Percentiles rank a stretch among this genome's conserved stretches.
phyloP scores from a whole-genome alignment of 257 asterid species.

The Eucommia ulmoides region DNA sequence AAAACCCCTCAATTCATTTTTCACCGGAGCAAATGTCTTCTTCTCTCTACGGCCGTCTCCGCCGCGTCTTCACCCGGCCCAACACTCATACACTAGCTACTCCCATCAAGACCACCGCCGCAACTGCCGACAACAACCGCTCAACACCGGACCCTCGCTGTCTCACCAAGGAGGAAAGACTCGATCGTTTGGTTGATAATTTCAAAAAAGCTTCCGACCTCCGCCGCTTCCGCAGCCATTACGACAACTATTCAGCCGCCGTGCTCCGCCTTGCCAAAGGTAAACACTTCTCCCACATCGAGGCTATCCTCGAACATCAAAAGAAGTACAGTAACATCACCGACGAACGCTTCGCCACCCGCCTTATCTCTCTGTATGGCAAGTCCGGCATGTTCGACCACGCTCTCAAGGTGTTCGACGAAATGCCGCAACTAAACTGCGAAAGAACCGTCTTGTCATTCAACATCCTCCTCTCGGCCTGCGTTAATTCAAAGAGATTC shows the following conservation, averaged over 20 bases:
- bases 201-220: slow-evolving; percentile 15
- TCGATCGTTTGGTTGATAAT: slow-evolving; percentile 7
- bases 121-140: slow-evolving; percentile 7
- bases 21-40: slow-evolving; percentile 8
- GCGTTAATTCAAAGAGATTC: slow-evolving; percentile 16
- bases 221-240: slow-evolving; percentile 13
- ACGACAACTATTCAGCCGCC: slow-evolving; percentile 3
- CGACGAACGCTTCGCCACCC: slow-evolving; percentile 16
- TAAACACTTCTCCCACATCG: slow-evolving; percentile 12
- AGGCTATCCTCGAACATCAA: slow-evolving; percentile 25
- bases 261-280: slow-evolving; percentile 17
- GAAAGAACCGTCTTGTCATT: slow-evolving; percentile 31
- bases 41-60: slow-evolving; percentile 7
- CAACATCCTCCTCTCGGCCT: slow-evolving; percentile 37
- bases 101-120: neutral
- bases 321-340: slow-evolving; percentile 19
- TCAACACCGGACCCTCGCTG: neutral
- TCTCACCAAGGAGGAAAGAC: neutral
- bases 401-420: slow-evolving; percentile 41
- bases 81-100: neutral
- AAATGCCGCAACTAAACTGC: slow-evolving; percentile 41
- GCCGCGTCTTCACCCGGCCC: slow-evolving; percentile 1
- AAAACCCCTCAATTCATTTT: neutral
- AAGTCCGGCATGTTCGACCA: slow-evolving; percentile 29
- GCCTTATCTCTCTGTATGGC: slow-evolving; percentile 29